Evolutionary conservation across 305 asterid species (phyloP), one percentile per base, ranked within the genome.

Genomic region (Fraxinus albicans): DNA sequence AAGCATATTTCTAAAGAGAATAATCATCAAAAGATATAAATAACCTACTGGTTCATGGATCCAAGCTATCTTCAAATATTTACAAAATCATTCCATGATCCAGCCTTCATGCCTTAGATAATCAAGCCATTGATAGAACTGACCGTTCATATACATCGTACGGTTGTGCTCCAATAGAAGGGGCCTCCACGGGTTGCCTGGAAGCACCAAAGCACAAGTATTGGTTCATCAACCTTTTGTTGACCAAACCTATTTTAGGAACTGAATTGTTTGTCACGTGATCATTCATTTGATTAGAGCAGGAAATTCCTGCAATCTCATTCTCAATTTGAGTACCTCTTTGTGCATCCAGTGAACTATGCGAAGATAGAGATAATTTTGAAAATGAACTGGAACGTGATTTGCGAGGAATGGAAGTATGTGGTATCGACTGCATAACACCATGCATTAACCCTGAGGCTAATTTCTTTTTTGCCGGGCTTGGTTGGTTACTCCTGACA

Each of bases 321-420:
- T 84, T 85, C 83, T 88, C 96, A n/a, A 85, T 79, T 76, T 75
- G 87, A 31, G 23, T 60, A 42, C 91, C 95, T 67, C 88, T 88
- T 47, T 83, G 93, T 27, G 85, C 85, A 13, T 94, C 98, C 85
- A 86, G 33, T 0, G 97, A 95, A 72, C 92, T 84, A 1, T 85
- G 92, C 0, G 98, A 94, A 7, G 99, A 94, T 19, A 89, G 33
- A 0, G 98, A 94, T 3, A 91, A n/a, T 76, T 90, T 91, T 0
- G 98, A 94, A 80, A 94, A 90, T 8, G 98, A 96, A 73, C 94
- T 96, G 2, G 98, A 96, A 17, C 93, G 90, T 17, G 98, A 93
- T 10, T 94, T 77, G 2, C 87, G 90, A 10, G 89, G 84, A 63
- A 73, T 84, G 1, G 79, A 78, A 53, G 82, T 82, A 76, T 85